Base-by-base conservation (phyloP, 2,329 filamentous ascomycete species). In the Epichloe sylvatica region DNA sequence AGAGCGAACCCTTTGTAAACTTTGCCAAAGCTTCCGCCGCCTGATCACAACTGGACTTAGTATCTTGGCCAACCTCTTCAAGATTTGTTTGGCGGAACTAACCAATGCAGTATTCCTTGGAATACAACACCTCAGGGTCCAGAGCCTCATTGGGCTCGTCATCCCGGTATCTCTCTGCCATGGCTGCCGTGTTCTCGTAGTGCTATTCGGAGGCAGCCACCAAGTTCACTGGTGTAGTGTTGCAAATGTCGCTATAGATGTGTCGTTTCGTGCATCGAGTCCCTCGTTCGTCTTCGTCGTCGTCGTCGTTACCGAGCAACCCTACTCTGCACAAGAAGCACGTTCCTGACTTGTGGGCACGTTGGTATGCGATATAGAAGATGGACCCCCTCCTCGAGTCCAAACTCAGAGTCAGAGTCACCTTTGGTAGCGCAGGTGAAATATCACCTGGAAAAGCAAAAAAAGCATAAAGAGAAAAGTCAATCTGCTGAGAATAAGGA, bases 11-110 rank as follows among this genome's bases (percentile, higher is more conserved):
- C 92, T 77, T 97, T 97, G 77, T 91, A 98, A 54, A 98, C 92
- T 69, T 94, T 94, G 62, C 92, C 92, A 71, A 98, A 98, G 68
- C 91, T 97, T 53, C 92, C 92, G 59, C 92, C 92, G 59, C 92
- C 91, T 89, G 60, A 49, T 53, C 4, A 21, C 34, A 49, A 52
- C 54, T 51, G 60, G 54, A 54, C 11, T 49, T 48, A 61, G 61
- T 60, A 61, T 58, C 51, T 46, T 45, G 17, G 13, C 34, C 30
- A 36, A 30, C 8, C 21, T 38, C 38, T 49, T 30, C 8, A 30
- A 30, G 48, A 50, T 46, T 48, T 52, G 25, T 49, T 21, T 21
- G 41, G 30, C 25, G 15, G 46, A 49, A 61, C 78, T 59, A 68
- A 88, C 84, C 85, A 67, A 92, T 91, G 71, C 85, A 90, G 64